A percentile compares a stretch with the other conserved stretches of the same genome.
These are phyloP conservation scores for Rosellinia necatrix DNA, from an alignment of 2,329 filamentous ascomycete genomes.

Conservation along the genomic window DNA sequence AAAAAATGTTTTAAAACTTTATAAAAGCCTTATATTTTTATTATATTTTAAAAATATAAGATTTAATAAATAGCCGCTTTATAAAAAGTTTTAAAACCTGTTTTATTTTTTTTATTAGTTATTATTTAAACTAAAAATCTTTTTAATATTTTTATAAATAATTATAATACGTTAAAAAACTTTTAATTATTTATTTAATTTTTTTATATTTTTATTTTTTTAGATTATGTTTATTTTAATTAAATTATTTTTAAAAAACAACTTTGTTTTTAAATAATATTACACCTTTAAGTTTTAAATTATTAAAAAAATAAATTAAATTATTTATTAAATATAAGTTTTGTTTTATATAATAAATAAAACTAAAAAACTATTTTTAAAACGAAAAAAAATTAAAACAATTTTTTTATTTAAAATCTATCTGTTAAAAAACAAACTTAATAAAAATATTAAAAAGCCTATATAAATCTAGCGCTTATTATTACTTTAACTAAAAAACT, in stretches of 20 bases:
- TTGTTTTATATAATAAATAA: neutral
- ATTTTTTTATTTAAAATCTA: conserved; percentile 1
- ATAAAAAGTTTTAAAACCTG: too few relatives aligned
- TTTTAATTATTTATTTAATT: neutral
- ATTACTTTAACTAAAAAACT: neutral
- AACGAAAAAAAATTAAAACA: neutral
- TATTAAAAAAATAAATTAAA: neutral
- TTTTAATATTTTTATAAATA: conserved; percentile 1
- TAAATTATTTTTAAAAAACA: neutral
- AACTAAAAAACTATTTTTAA: neutral
- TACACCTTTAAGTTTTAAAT: too few relatives aligned
- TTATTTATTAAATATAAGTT: neutral
- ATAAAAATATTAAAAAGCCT: neutral
- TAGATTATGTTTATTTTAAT: neutral
- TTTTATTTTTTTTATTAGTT: neutral
- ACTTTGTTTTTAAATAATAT: too few relatives aligned
- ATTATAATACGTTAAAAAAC: neutral
- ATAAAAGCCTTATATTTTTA: neutral
- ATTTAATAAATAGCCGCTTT: neutral
- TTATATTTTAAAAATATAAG: conserved; percentile 6
- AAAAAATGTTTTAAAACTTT: neutral
- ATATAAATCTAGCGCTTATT: neutral
- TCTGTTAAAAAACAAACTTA: neutral
- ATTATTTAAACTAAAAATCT: neutral
- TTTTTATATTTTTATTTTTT: neutral